Evolutionary conservation across 805 yeast species (phyloP).

Genomic region (Ascoidea tarda): DNA sequence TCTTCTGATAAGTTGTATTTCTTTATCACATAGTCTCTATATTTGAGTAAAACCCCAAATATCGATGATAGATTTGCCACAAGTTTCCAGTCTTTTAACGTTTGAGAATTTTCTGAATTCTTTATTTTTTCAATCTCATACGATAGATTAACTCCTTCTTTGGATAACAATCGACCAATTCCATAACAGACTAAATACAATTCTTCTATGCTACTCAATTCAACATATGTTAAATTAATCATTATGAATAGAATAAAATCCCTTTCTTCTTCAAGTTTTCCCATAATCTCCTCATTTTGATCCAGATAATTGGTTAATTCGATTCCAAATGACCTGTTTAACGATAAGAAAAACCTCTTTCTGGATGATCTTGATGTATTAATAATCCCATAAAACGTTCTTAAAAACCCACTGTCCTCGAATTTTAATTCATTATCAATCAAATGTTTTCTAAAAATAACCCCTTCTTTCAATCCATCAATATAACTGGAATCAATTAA

Average conservation of each 20-base stretch:
- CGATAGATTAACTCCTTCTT: slow-evolving; percentile 25
- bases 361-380: slow-evolving; percentile 23
- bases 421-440: slow-evolving; percentile 11
- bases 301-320: slow-evolving; percentile 9
- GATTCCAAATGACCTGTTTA: slow-evolving; percentile 18
- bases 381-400: slow-evolving; percentile 27
- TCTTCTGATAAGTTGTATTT: slow-evolving; percentile 15
- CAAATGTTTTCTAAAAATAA: slow-evolving; percentile 23
- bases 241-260: slow-evolving; percentile 21
- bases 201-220: slow-evolving; percentile 35
- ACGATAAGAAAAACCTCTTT: slow-evolving; percentile 24
- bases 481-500: slow-evolving; percentile 50
- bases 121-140: slow-evolving; percentile 9
- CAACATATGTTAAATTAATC: slow-evolving; percentile 24
- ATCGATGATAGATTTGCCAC: slow-evolving; percentile 6
- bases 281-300: slow-evolving; percentile 14
- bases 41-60: slow-evolving; percentile 9
- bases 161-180: slow-evolving; percentile 27
- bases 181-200: slow-evolving; percentile 27
- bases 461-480: slow-evolving; percentile 48
- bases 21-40: slow-evolving; percentile 13
- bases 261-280: slow-evolving; percentile 11
- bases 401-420: slow-evolving; percentile 21
- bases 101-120: neutral
- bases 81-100: slow-evolving; percentile 1